Percentiles rank a stretch among this genome's conserved stretches.
phyloP scores from a whole-genome alignment of 495 filamentous ascomycete species.

The Recurvomyces mirabilis region DNA sequence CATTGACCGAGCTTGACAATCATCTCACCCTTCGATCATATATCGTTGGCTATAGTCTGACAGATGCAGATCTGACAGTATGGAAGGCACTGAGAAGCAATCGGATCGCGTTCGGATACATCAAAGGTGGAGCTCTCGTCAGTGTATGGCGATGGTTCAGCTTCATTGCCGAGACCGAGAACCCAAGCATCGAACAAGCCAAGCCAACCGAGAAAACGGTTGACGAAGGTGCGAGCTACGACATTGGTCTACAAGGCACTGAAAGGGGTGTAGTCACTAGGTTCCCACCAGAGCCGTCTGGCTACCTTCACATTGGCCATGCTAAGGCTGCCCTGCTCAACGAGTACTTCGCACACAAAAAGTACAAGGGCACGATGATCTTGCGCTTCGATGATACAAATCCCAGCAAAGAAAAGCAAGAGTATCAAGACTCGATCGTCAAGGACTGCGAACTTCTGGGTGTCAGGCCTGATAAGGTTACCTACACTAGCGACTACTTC shows the following conservation, averaged over 20 bases:
- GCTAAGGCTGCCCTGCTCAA: slow-evolving; percentile 86
- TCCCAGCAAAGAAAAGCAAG: slow-evolving; percentile 82
- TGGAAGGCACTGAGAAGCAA: slow-evolving; percentile 82
- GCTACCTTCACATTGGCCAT: slow-evolving; percentile 89
- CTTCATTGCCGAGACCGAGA: slow-evolving; percentile 63
- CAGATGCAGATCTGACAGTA: slow-evolving; percentile 66
- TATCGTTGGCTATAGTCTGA: slow-evolving; percentile 69
- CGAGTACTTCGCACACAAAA: slow-evolving; percentile 86
- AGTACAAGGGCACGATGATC: slow-evolving; percentile 72
- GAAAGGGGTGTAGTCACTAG: slow-evolving; percentile 86
- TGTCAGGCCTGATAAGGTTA: slow-evolving; percentile 65
- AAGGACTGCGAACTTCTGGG: slow-evolving; percentile 80
- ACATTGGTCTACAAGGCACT: slow-evolving; percentile 76
- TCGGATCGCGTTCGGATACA: slow-evolving; percentile 61
- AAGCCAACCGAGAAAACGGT: slow-evolving; percentile 34
- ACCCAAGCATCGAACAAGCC: slow-evolving; percentile 37
- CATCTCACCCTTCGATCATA: slow-evolving; percentile 79
- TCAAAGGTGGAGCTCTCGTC: slow-evolving; percentile 63
- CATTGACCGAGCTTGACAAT: slow-evolving; percentile 66
- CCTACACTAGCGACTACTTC: slow-evolving; percentile 85
- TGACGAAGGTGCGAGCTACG: slow-evolving; percentile 80
- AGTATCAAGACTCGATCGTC: slow-evolving; percentile 80
- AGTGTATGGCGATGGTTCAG: slow-evolving; percentile 84
- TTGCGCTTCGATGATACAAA: slow-evolving; percentile 91
- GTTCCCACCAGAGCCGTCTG: slow-evolving; percentile 95